phyloP scores from a whole-genome alignment of 495 filamentous ascomycete species.

The Xylaria grammica region DNA sequence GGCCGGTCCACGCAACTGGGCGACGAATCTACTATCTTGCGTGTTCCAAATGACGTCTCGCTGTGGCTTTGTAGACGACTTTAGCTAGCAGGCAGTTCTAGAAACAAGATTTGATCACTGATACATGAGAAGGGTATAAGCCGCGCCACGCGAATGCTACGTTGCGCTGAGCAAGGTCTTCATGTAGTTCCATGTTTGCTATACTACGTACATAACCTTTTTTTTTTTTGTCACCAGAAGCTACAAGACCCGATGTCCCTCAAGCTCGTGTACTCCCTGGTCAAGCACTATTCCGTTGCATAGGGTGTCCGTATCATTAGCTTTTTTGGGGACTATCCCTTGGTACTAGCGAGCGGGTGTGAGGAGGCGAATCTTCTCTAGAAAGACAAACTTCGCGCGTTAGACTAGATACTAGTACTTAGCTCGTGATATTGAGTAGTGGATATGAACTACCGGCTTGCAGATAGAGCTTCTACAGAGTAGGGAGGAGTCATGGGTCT shows the following conservation, averaged over 20 bases:
- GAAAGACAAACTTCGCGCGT: not conserved
- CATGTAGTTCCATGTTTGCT: slow-evolving; percentile 4
- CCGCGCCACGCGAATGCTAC: slow-evolving; percentile 26
- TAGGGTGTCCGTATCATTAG: not conserved
- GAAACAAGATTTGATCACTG: slow-evolving; percentile 6
- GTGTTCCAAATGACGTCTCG: slow-evolving; percentile 5
- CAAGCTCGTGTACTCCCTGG: not conserved
- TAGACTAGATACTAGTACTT: not conserved
- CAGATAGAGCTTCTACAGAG: not conserved
- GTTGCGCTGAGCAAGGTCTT: slow-evolving; percentile 19
- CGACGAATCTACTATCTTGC: slow-evolving; percentile 12
- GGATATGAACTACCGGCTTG: not conserved
- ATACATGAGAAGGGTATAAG: slow-evolving; percentile 13
- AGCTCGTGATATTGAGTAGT: not conserved
- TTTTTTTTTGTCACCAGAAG: slow-evolving; percentile 7
- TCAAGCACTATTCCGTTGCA: not conserved
- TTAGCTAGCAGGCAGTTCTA: slow-evolving; percentile 6
- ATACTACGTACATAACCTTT: slow-evolving; percentile 19
- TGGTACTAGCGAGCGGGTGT: not conserved
- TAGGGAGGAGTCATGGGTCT: not conserved
- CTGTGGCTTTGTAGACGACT: not conserved
- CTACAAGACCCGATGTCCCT: slow-evolving; percentile 8
- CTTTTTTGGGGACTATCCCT: not conserved
- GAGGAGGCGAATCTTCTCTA: not conserved
- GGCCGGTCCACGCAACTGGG: slow-evolving; percentile 13